Evolutionary conservation across 305 asterid species (phyloP), one percentile per base, ranked within the genome.

Genomic region (Caryopteris hybrid): DNA sequence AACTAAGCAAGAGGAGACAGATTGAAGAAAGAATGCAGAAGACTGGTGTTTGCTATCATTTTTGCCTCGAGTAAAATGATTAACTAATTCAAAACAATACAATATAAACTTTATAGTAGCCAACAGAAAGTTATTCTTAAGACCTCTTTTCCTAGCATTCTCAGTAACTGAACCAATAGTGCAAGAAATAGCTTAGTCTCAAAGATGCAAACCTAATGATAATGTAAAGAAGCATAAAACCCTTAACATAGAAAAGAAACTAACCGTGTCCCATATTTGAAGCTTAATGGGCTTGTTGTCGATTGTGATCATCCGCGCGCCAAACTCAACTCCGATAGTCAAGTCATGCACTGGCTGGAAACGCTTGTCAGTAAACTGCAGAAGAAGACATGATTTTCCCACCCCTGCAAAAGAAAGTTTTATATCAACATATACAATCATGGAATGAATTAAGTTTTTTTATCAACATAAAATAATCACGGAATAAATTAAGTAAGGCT

Each of bases 341-440:
- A 85, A 81, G 76, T 85, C 88, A 55, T 85, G 88, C 69, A 85
- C 88, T 0, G 88, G 91, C 84, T 85, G 91, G 81, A 85, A 85
- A 38, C 88, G 88, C 73, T 85, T 83, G 78, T 85, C 91, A 0
- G 88, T 85, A 18, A 83, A 85, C 64, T 85, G 91, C 20, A 85
- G 78, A 75, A 85, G 86, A 61, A 85, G 86, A 63, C 91, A 83
- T 60, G 91, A 85, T 69, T 85, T 85, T 6, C 91, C 91, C 60
- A 85, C 91, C 25, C 86, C 91, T 85, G 79, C 72, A 71, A 14
- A 58, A 45, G 23, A 29, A 73, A 46, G 12, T n/a, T 69, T 48
- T n/a, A n/a, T n/a, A n/a, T n/a, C n/a, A n/a, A n/a, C n/a, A n/a
- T n/a, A n/a, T n/a, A n/a, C n/a, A n/a, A n/a, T n/a, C n/a, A n/a